phyloP scores from a whole-genome alignment of 345 rosid species.

The Hibiscus tridactylites region DNA sequence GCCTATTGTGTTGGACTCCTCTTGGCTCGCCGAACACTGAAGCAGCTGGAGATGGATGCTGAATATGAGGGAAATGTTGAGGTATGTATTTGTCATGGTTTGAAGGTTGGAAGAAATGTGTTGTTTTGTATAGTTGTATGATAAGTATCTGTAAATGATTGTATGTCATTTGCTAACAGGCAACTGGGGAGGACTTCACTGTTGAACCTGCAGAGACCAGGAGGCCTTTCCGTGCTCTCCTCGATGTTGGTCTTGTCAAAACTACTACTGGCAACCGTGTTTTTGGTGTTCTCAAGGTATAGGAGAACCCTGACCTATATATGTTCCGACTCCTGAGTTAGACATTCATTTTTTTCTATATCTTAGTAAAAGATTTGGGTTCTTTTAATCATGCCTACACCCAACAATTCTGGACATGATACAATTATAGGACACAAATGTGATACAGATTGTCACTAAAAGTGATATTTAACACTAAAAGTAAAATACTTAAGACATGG shows the following conservation, averaged over 20 bases:
- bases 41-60: slow-evolving; percentile 56
- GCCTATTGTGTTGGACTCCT: slow-evolving; percentile 75
- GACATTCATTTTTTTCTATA: neutral
- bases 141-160: neutral
- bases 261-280: slow-evolving; percentile 78
- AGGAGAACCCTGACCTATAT: neutral
- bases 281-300: slow-evolving; percentile 69
- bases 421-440: too few relatives aligned
- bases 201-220: slow-evolving; percentile 60
- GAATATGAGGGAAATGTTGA: slow-evolving; percentile 63
- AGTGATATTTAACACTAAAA: too few relatives aligned
- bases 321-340: neutral
- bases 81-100: slow-evolving; percentile 20
- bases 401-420: too few relatives aligned
- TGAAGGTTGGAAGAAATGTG: neutral
- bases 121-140: neutral
- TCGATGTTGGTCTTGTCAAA: slow-evolving; percentile 64
- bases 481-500: too few relatives aligned
- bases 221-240: slow-evolving; percentile 76
- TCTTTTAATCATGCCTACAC: too few relatives aligned
- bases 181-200: slow-evolving; percentile 60
- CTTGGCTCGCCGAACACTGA: slow-evolving; percentile 63
- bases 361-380: neutral
- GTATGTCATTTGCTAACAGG: slow-evolving; percentile 25
- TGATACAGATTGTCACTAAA: too few relatives aligned